Evolutionary conservation across 2,329 filamentous ascomycete species (phyloP).

Genomic region (Hypoxylon sp.): DNA sequence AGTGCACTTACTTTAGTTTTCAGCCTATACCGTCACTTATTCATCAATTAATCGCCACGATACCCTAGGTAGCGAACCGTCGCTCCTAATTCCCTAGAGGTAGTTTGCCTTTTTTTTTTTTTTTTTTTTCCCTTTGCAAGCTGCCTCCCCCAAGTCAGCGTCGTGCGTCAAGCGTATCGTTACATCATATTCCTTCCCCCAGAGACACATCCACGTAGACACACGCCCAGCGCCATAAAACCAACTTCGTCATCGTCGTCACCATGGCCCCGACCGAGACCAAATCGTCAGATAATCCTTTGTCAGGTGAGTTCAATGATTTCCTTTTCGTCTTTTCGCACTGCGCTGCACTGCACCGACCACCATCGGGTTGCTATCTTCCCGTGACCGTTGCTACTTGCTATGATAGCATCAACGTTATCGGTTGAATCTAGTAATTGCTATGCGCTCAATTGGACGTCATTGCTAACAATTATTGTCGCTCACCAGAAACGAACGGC

Average conservation of each 20-base stretch:
- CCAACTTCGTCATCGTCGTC: constrained; percentile 48
- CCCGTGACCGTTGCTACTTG: constrained; percentile 13
- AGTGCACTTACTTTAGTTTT: too few relatives aligned
- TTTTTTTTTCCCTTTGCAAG: constrained; percentile 39
- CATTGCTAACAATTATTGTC: constrained; percentile 39
- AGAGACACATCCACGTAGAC: constrained; percentile 36
- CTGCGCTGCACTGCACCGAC: too few relatives aligned
- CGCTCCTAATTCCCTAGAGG: constrained; percentile 39
- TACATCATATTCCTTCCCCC: constrained; percentile 49
- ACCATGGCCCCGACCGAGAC: constrained; percentile 48
- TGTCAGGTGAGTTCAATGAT: constrained; percentile 45
- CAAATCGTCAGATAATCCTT: constrained; percentile 47
- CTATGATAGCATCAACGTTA: constrained; percentile 7
- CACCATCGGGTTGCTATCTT: constrained; percentile 7
- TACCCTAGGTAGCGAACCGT: constrained; percentile 31
- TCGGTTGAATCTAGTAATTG: constrained; percentile 2
- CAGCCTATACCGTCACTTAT: constrained; percentile 34
- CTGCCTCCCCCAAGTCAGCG: constrained; percentile 43
- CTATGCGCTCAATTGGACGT: constrained; percentile 34
- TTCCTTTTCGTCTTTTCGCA: constrained; percentile 17
- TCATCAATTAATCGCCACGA: constrained; percentile 34
- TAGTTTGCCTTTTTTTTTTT: constrained; percentile 45
- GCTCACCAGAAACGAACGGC: constrained; percentile 51
- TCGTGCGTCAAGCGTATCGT: constrained; percentile 44
- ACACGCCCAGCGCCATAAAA: constrained; percentile 38